phyloP scores from a whole-genome alignment of 257 asterid species.

The Solanum boliviense region DNA sequence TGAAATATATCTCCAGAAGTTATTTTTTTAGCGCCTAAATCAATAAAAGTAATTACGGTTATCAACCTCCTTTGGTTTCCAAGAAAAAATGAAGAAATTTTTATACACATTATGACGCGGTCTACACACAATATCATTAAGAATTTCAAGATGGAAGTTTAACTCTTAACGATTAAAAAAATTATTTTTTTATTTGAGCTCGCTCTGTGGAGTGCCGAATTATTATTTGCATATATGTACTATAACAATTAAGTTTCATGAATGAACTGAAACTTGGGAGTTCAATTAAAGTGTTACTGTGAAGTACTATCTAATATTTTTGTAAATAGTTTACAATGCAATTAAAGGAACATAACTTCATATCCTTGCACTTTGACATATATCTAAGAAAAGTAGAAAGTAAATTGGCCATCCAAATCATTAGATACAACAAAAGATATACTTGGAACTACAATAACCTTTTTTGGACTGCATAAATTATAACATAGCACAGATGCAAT shows the following conservation, averaged over 20 bases:
- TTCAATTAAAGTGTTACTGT: neutral
- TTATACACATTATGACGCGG: no score
- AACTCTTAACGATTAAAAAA: no score
- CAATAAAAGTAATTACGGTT: no score
- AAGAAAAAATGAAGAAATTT: no score
- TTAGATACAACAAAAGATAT: neutral
- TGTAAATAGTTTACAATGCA: no score
- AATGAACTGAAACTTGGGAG: neutral
- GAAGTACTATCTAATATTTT: no score
- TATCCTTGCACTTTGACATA: neutral
- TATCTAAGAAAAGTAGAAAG: neutral
- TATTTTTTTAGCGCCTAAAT: no score
- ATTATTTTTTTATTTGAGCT: no score
- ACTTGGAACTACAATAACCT: neutral
- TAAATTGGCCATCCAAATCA: neutral
- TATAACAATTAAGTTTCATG: no score
- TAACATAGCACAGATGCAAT: neutral
- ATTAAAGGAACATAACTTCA: neutral
- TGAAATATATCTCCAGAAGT: rapidly evolving
- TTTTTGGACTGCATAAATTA: neutral
- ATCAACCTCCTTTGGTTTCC: rapidly evolving
- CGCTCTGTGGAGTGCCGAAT: neutral
- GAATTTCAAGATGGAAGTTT: no score
- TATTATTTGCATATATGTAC: neutral
- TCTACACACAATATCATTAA: no score